Conservation (phyloP, 2,329 filamentous ascomycete species). For the Leptographium flavum region DNA sequence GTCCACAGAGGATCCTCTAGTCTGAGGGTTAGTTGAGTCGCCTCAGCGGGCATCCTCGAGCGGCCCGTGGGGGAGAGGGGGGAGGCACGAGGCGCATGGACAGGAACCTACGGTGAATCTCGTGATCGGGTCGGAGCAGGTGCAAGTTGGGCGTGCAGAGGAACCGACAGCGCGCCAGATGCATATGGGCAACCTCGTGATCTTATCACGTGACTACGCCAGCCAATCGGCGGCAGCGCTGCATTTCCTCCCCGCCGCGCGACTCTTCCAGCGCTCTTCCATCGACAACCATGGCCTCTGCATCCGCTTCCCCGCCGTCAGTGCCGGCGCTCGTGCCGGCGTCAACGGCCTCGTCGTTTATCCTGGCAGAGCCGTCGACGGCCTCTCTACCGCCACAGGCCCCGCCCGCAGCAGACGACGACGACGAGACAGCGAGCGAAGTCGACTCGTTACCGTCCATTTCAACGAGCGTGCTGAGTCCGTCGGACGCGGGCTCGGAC, state of each 20-base stretch:
- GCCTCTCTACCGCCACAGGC: background rate
- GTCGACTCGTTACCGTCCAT: constrained; percentile 51
- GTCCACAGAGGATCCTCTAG: background rate
- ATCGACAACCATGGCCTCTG: no score
- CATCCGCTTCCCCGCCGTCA: background rate
- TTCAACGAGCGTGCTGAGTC: constrained; percentile 30
- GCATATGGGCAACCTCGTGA: no score
- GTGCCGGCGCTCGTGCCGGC: constrained; percentile 4
- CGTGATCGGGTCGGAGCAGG: no score
- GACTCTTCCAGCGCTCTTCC: constrained; percentile 1
- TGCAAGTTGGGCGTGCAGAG: no score
- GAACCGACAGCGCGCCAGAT: no score
- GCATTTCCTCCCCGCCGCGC: no score
- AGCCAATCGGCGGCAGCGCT: no score
- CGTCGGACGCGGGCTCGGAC: constrained; percentile 24
- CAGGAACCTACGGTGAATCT: no score
- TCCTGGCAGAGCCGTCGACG: constrained; percentile 31
- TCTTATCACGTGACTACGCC: no score
- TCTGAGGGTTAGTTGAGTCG: background rate
- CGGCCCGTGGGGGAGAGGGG: no score
- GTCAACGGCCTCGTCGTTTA: constrained; percentile 31
- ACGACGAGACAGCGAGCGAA: constrained; percentile 36
- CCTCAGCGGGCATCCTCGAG: no score
- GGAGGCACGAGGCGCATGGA: no score
- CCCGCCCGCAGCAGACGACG: constrained; percentile 1